Conservation (phyloP, 2,329 filamentous ascomycete species). For the Fusarium graminum region DNA sequence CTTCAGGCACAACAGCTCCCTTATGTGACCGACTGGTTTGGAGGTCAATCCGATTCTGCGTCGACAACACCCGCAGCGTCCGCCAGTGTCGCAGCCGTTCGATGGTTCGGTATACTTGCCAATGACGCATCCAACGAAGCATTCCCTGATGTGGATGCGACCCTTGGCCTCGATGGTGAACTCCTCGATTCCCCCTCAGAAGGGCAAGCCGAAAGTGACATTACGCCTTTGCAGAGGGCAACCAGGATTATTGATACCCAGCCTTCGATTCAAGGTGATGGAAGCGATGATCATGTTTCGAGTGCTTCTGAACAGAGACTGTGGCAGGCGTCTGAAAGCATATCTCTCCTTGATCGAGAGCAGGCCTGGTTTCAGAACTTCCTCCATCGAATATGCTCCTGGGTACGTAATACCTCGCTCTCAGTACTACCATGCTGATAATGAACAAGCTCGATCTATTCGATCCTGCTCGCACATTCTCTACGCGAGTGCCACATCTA, state of each 20-base stretch:
- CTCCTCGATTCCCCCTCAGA: slow-evolving; percentile 21
- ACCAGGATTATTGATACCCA: slow-evolving; percentile 42
- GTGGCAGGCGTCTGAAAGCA: slow-evolving; percentile 43
- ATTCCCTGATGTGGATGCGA: background rate
- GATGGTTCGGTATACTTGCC: slow-evolving; percentile 47
- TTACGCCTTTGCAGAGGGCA: slow-evolving; percentile 32
- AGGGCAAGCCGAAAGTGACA: slow-evolving; percentile 17
- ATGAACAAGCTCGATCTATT: slow-evolving; percentile 41
- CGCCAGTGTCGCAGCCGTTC: slow-evolving; percentile 42
- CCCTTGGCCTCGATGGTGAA: slow-evolving; percentile 2
- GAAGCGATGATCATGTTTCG: fast-evolving
- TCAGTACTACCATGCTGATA: background rate
- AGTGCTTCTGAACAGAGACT: slow-evolving; percentile 29
- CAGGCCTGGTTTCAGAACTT: slow-evolving; percentile 46
- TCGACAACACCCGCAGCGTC: slow-evolving; percentile 44
- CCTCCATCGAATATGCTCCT: slow-evolving; percentile 45
- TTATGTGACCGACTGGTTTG: slow-evolving; percentile 15
- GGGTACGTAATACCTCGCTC: slow-evolving; percentile 20
- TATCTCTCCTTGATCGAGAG: slow-evolving; percentile 40
- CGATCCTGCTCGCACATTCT: slow-evolving; percentile 42
- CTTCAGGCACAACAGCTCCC: slow-evolving; percentile 8
- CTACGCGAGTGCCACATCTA: slow-evolving; percentile 40
- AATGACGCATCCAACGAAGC: slow-evolving; percentile 33
- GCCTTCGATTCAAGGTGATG: background rate
- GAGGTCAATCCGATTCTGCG: slow-evolving; percentile 33